These are phyloP conservation scores for Pascua sp. DNA, from an alignment of 1,284 basidiomycete species.

Conservation along the genomic window DNA sequence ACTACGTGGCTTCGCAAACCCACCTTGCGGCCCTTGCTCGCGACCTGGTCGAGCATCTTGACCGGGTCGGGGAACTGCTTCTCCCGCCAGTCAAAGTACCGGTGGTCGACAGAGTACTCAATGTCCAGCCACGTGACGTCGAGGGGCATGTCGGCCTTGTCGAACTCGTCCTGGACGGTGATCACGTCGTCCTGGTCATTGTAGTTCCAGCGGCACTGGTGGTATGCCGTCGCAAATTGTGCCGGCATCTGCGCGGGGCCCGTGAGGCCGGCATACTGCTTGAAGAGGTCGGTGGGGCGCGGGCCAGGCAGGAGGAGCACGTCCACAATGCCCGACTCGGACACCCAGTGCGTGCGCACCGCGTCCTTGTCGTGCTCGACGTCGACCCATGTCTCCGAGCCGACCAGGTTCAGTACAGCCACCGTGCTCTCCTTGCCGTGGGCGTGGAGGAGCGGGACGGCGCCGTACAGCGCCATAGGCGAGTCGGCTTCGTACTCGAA, in stretches of 20 bases:
- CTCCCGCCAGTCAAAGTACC: slow-evolving; percentile 96
- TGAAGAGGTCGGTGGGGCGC: slow-evolving; percentile 72
- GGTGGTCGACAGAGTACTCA: slow-evolving; percentile 89
- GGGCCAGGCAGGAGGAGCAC: slow-evolving; percentile 90
- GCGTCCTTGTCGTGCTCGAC: slow-evolving; percentile 62
- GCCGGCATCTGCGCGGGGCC: slow-evolving; percentile 84
- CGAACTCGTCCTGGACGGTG: slow-evolving; percentile 80
- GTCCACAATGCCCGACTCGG: slow-evolving; percentile 93
- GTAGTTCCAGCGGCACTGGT: slow-evolving; percentile 99
- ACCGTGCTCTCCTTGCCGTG: slow-evolving; percentile 77
- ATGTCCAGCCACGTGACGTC: slow-evolving; percentile 99
- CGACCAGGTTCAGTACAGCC: slow-evolving; percentile 85
- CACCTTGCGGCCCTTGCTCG: slow-evolving; percentile 80
- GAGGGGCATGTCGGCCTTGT: slow-evolving; percentile 89
- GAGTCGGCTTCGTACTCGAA: slow-evolving; percentile 94
- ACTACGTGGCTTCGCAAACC: slow-evolving; percentile 13
- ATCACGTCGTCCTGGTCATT: slow-evolving; percentile 84
- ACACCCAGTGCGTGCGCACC: slow-evolving; percentile 90
- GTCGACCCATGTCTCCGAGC: slow-evolving; percentile 94
- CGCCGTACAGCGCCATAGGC: slow-evolving; percentile 86
- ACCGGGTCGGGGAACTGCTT: slow-evolving; percentile 90
- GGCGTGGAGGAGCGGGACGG: slow-evolving; percentile 89
- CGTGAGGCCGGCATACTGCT: slow-evolving; percentile 78
- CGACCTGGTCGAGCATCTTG: slow-evolving; percentile 86
- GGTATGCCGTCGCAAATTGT: slow-evolving; percentile 88